Evolutionary conservation across 139 green algal species (phyloP), one percentile per base, ranked within the genome.

Genomic region (Chlamydomonas incerta): DNA sequence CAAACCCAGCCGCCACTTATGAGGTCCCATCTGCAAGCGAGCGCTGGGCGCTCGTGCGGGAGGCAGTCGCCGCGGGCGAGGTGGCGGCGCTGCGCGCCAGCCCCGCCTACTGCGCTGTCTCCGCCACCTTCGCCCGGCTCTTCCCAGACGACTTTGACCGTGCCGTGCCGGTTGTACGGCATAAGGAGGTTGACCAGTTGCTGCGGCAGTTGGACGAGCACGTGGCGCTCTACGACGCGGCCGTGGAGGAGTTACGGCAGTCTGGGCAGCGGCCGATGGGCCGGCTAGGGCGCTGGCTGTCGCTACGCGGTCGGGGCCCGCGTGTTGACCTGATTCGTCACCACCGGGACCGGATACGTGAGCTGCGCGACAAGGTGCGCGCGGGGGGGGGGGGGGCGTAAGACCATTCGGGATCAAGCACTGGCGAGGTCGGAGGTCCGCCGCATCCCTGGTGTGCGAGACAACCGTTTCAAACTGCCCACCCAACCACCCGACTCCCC

Each of bases 131-230:
- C 31, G 20, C 15, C 0, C 29, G 57, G 6, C 82, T 95, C 13
- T 96, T 94, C 87, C 89, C 88, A 0, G 74, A 91, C 6, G 90
- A 94, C 31, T 96, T 96, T 91, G 92, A 94, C 50, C 80, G 90
- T 52, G 84, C 84, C 31, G 79, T 92, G 10, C 86, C 83, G 11
- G 82, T 90, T 17, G 52, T 89, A 73, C 89, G 88, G 47, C 90
- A 93, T 85, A 87, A 87, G 47, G 76, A 81, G 63, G 91, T 96
- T 74, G 89, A 93, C 72, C 35, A n/a, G 73, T 76, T 94, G 88
- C 82, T 94, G 72, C 82, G 87, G 34, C 47, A 84, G 73, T 68
- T 89, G 73, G 84, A 89, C 74, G 31, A 55, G 29, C 60, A 87
- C 4, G n/a, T 81, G 63, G 74, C 66, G 17, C 17, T 35, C 66